Base-by-base conservation (phyloP, 345 rosid genomes). In the Eucalyptus marginata region DNA sequence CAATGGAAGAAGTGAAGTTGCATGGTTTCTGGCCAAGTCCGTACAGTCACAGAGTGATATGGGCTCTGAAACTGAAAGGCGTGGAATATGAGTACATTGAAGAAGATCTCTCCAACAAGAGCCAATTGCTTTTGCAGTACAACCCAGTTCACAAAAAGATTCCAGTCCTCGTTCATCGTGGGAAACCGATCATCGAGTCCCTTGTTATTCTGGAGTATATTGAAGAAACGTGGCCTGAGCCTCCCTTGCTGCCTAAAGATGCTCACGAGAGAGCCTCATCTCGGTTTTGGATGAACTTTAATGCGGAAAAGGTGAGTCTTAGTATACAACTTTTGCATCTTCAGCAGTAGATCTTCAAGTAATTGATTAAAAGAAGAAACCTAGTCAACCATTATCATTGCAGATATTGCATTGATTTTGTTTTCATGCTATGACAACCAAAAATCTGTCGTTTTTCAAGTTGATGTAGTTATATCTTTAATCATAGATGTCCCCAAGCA, bases 21-120 rank as follows among this genome's bases (percentile, higher is more conserved):
- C 89, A 81, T 10, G 93, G 93, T 51, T 10, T 31, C 27, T 90
- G 90, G 91, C 2, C 50, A 7, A 93, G 94, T 88, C 93, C 91
- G 25, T 93, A 86, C 44, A 86, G 88, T 51, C 84, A 59, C 79
- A 91, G 90, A 27, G 93, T 93, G 49, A 85, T 91, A 22, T 91
- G 93, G 91, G 91, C 89, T 27, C 91, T 92, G 87, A 89, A 92
- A 71, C 81, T 91, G 47, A 93, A 93, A 86, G 93, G 91, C 56
- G 84, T 92, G 80, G 76, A 87, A 13, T 93, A 86, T 62, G 88
- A 90, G 25, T 89, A 90, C 76, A 22, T 90, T 24, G 92, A 91
- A 89, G 91, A 91, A 89, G 91, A 91, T 86, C 89, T 93, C 7
- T 16, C 50, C 59, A 50, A 87, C 89, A 93, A 93, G 87, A 91